phyloP scores from a whole-genome alignment of 768 basidiomycete genomes.

The Hericium rajendrae region DNA sequence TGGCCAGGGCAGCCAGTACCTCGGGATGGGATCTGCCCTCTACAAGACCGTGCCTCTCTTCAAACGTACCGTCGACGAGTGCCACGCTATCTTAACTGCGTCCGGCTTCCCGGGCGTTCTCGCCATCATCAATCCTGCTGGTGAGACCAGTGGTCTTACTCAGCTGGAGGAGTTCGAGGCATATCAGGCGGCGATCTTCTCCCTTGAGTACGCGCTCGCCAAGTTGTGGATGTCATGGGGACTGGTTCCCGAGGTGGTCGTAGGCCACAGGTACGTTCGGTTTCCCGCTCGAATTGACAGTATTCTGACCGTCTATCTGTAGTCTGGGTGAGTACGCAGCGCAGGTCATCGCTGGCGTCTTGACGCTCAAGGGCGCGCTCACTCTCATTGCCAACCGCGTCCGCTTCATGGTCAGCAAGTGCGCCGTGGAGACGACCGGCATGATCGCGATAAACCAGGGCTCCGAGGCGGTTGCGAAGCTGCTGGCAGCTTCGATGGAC shows the following conservation, averaged over 20 bases:
- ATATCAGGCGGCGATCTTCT: conserved; percentile 46
- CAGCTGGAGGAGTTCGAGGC: conserved; percentile 32
- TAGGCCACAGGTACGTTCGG: conserved; percentile 58
- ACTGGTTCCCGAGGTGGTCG: conserved; percentile 44
- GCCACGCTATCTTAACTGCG: conserved; percentile 38
- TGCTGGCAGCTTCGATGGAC: conserved; percentile 23
- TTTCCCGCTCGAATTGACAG: neutral
- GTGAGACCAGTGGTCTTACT: conserved; percentile 15
- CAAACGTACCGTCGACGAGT: conserved; percentile 43
- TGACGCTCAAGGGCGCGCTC: conserved; percentile 49
- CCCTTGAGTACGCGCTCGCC: conserved; percentile 54
- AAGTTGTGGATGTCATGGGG: conserved; percentile 66
- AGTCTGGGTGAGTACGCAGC: conserved; percentile 75
- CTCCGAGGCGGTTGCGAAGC: conserved; percentile 23
- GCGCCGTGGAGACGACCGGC: conserved; percentile 34
- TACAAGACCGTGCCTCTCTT: conserved; percentile 44
- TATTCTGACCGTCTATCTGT: neutral
- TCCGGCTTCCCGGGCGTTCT: conserved; percentile 44
- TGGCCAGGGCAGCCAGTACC: conserved; percentile 63
- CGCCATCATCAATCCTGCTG: conserved; percentile 22
- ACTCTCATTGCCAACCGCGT: conserved; percentile 47
- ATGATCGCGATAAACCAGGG: conserved; percentile 51
- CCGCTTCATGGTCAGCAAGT: conserved; percentile 44
- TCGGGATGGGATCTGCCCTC: conserved; percentile 50
- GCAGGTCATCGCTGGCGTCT: conserved; percentile 49